phyloP scores from a whole-genome alignment of 306 rosid genomes.

The Boehmeria nivea region DNA sequence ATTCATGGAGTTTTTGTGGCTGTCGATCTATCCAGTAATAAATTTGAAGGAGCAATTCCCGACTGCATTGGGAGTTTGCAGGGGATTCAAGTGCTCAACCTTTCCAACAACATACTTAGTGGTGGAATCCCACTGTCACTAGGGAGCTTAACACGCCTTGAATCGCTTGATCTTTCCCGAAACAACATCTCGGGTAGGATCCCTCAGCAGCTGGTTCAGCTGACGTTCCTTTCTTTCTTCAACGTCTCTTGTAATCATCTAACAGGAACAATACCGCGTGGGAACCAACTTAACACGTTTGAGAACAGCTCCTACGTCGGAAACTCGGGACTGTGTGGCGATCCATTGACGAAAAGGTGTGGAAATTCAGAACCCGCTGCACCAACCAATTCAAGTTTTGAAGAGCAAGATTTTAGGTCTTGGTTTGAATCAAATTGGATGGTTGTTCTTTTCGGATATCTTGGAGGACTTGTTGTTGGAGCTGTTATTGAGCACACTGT shows the following conservation, averaged over 20 bases:
- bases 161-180: background rate
- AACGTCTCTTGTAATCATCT: background rate
- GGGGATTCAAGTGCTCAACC: background rate
- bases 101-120: too few species aligned
- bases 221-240: background rate
- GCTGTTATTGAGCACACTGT: too few species aligned
- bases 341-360: too few species aligned
- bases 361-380: too few species aligned
- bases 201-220: background rate
- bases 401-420: too few species aligned
- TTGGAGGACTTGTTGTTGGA: too few species aligned
- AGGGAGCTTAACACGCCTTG: background rate
- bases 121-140: background rate
- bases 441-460: too few species aligned
- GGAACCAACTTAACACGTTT: background rate
- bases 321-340: too few species aligned
- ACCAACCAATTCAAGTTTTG: too few species aligned
- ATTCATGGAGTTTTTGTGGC: background rate
- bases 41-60: slow-evolving; percentile 1
- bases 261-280: background rate
- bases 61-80: background rate
- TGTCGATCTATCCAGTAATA: background rate
- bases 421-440: too few species aligned
- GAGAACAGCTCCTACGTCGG: background rate
- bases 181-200: too few species aligned